phyloP scores from a whole-genome alignment of 306 rosid species.

The Lathyrus aphaca region DNA sequence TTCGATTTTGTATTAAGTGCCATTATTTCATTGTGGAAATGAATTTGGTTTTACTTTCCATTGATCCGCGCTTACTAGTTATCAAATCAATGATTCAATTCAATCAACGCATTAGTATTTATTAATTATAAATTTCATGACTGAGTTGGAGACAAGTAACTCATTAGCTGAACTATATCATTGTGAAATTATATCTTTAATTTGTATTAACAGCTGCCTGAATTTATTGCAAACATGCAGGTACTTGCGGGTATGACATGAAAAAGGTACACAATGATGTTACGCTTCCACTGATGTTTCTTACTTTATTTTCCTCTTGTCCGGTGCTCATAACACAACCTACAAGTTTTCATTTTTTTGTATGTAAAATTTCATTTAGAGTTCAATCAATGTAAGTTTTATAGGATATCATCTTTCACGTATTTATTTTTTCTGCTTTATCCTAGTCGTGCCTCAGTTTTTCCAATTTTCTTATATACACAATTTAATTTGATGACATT shows the following conservation, averaged over 20 bases:
- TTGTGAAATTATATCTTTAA: slow-evolving; percentile 22
- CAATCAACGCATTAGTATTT: slow-evolving; percentile 4
- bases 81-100: slow-evolving; percentile 4
- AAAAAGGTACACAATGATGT: slow-evolving; percentile 61
- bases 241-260: slow-evolving; percentile 74
- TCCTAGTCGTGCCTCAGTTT: background rate
- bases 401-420: slow-evolving; percentile 7
- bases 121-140: slow-evolving; percentile 19
- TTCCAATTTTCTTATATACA: slow-evolving; percentile 5
- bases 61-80: slow-evolving; percentile 17
- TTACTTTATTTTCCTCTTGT: slow-evolving; percentile 6
- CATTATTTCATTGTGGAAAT: slow-evolving; percentile 10
- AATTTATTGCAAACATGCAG: slow-evolving; percentile 60
- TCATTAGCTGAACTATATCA: slow-evolving; percentile 13
- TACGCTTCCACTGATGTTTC: slow-evolving; percentile 24
- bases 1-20: slow-evolving; percentile 8
- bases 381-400: slow-evolving; percentile 16
- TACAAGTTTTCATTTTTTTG: background rate
- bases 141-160: slow-evolving; percentile 18
- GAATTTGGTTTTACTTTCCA: slow-evolving; percentile 19
- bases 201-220: slow-evolving; percentile 40
- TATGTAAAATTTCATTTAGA: slow-evolving; percentile 11
- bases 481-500: background rate
- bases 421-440: slow-evolving; percentile 21
- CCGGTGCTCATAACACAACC: slow-evolving; percentile 6